Percentiles rank a stretch among this genome's conserved stretches.
phyloP scores from a whole-genome alignment of 257 asterid genomes.

The Solanum peruvianum region DNA sequence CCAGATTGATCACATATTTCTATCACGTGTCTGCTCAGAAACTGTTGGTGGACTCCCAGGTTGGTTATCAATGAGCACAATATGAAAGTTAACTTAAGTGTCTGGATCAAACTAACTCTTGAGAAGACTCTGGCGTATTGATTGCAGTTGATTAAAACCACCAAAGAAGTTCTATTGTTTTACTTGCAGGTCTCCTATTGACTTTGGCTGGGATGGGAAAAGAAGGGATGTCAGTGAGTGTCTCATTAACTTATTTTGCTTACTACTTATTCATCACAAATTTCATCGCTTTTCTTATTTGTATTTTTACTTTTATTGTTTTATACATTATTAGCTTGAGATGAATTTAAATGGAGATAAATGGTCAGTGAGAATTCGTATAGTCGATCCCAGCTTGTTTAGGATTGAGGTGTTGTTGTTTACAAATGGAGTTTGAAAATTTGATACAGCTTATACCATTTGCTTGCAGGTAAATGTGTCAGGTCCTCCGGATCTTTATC shows the following conservation, averaged over 20 bases:
- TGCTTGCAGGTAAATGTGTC: constrained; percentile 61
- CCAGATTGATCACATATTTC: background rate
- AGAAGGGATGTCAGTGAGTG: background rate
- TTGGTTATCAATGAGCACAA: background rate
- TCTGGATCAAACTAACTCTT: background rate
- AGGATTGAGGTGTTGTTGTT: background rate
- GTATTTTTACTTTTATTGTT: background rate
- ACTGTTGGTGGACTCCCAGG: background rate
- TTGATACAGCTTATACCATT: background rate
- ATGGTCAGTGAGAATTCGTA: background rate
- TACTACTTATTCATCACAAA: background rate
- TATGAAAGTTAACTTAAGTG: background rate
- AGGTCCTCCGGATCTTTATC: constrained; percentile 77
- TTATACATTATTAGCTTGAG: background rate
- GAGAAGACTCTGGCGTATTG: background rate
- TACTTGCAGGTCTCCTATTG: background rate
- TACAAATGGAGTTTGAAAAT: background rate
- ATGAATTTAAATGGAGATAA: background rate
- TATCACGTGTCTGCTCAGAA: background rate
- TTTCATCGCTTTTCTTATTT: background rate
- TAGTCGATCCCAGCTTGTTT: background rate
- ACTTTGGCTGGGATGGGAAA: background rate
- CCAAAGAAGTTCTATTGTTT: background rate
- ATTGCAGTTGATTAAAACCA: background rate
- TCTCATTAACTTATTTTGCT: background rate